Percentiles rank a stretch among this genome's conserved stretches.
Conservation (phyloP, 2,329 filamentous ascomycete species). For the Aspergillus sp. region DNA sequence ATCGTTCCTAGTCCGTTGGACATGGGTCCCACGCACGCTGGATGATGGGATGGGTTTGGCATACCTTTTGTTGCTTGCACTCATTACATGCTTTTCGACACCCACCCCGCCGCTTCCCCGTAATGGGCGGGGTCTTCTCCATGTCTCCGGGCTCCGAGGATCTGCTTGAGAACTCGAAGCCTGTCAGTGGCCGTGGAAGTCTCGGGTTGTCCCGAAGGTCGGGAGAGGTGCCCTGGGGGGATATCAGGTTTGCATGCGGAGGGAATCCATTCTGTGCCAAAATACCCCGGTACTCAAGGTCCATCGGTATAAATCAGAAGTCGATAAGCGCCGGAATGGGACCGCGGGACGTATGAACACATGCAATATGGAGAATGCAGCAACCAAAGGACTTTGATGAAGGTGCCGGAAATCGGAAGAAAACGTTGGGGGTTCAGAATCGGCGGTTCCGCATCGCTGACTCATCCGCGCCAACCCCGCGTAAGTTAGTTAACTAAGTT, state of each 20-base stretch:
- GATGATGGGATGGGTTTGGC: slow-evolving; percentile 10
- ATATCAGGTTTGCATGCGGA: slow-evolving; percentile 26
- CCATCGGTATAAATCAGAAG: slow-evolving; percentile 33
- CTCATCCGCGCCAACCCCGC: not conserved
- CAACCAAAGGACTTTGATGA: slow-evolving; percentile 21
- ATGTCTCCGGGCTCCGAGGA: slow-evolving; percentile 37
- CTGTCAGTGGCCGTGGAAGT: slow-evolving; percentile 31
- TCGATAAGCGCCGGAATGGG: slow-evolving; percentile 29
- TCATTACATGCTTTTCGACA: slow-evolving; percentile 62
- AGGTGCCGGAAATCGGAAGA: slow-evolving; percentile 43
- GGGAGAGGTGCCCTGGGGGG: slow-evolving; percentile 27
- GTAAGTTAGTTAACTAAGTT: no score
- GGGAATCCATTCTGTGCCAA: slow-evolving; percentile 35
- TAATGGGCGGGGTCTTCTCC: slow-evolving; percentile 45
- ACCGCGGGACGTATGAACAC: slow-evolving; percentile 24
- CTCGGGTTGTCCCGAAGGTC: slow-evolving; percentile 37
- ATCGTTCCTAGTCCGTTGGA: slow-evolving; percentile 1
- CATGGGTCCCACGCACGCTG: not conserved
- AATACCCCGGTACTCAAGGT: slow-evolving; percentile 35
- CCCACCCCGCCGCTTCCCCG: slow-evolving; percentile 46
- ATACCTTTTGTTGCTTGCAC: slow-evolving; percentile 67
- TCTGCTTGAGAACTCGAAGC: slow-evolving; percentile 30
- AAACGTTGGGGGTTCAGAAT: slow-evolving; percentile 21
- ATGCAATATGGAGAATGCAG: slow-evolving; percentile 22
- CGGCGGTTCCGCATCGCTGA: slow-evolving; percentile 23